Evolutionary conservation across 208 protist genomes (phyloP).

Genomic region (Crithidia mellificae): DNA sequence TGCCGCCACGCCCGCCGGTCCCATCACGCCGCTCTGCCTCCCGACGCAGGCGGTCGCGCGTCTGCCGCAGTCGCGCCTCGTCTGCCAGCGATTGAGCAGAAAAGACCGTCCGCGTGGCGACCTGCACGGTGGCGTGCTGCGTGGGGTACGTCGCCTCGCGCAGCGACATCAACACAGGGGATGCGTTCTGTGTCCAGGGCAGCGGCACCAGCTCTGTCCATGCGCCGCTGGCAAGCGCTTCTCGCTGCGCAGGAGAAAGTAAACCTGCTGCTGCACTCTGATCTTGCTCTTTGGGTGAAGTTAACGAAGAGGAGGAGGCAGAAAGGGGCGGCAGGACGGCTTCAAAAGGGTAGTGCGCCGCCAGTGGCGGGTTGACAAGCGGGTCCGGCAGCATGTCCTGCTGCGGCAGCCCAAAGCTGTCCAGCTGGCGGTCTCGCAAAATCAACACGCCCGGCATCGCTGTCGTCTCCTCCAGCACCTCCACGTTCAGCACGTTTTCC

Average conservation of each 20-base stretch:
- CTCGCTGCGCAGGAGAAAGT: neutral
- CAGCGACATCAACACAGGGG: constrained; percentile 46
- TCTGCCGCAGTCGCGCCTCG: constrained; percentile 38
- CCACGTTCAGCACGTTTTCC: constrained; percentile 54
- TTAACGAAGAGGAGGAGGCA: neutral
- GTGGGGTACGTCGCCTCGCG: constrained; percentile 57
- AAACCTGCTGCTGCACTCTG: no score
- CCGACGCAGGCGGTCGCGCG: constrained; percentile 19
- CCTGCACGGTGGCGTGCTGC: constrained; percentile 40
- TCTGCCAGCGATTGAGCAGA: constrained; percentile 42
- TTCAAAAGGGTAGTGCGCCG: constrained; percentile 21
- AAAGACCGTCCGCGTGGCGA: constrained; percentile 47
- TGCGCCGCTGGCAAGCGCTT: neutral
- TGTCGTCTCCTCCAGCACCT: constrained; percentile 42
- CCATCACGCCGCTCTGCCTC: constrained; percentile 32
- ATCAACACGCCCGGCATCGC: constrained; percentile 77
- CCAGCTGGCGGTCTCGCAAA: constrained; percentile 52
- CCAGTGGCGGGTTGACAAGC: constrained; percentile 31
- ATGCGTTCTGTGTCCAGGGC: constrained; percentile 78
- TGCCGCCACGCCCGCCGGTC: constrained; percentile 14
- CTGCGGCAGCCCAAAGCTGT: constrained; percentile 39
- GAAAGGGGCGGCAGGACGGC: constrained; percentile 1
- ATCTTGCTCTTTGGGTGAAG: no score
- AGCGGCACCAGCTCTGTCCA: constrained; percentile 42
- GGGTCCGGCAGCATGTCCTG: constrained; percentile 37